phyloP scores from a whole-genome alignment of 2,329 filamentous ascomycete genomes.

The Monosporascus sp. region DNA sequence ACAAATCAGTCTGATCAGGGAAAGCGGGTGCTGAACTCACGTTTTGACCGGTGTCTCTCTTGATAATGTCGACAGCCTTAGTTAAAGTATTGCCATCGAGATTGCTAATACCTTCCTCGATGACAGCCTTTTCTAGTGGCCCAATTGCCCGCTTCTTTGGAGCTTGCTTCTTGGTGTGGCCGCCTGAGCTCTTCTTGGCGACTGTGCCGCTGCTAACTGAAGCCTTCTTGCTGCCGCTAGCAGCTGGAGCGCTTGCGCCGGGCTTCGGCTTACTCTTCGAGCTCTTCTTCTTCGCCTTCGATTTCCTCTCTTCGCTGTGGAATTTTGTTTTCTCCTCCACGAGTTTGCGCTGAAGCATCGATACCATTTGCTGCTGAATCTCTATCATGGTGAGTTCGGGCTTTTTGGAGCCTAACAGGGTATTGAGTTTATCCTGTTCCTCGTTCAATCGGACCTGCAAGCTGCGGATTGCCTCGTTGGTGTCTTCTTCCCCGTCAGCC shows the following conservation, averaged over 20 bases:
- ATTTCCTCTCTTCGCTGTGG: constrained; percentile 55
- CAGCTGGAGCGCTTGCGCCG: constrained; percentile 22
- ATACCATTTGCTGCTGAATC: constrained; percentile 57
- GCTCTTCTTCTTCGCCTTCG: constrained; percentile 83
- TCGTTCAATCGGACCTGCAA: constrained; percentile 48
- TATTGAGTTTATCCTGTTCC: constrained; percentile 54
- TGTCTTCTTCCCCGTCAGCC: constrained; percentile 46
- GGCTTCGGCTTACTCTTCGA: constrained; percentile 60
- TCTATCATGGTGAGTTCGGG: constrained; percentile 49
- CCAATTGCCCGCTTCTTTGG: constrained; percentile 58
- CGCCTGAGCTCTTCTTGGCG: constrained; percentile 25
- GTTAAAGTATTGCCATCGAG: constrained; percentile 74
- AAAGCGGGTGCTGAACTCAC: constrained; percentile 46
- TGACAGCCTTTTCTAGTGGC: constrained; percentile 82
- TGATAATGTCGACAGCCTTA: constrained; percentile 83
- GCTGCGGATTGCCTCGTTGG: constrained; percentile 46
- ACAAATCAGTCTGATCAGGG: neutral
- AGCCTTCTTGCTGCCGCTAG: constrained; percentile 36
- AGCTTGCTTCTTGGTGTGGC: constrained; percentile 37
- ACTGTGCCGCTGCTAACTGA: constrained; percentile 25
- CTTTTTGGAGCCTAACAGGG: constrained; percentile 44
- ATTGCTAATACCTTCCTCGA: constrained; percentile 78
- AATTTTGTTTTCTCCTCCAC: constrained; percentile 66
- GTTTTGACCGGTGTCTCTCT: constrained; percentile 72
- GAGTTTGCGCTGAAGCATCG: constrained; percentile 64